These are phyloP conservation scores for Populus davidiana DNA, from an alignment of 345 rosid genomes.

Conservation along the genomic window DNA sequence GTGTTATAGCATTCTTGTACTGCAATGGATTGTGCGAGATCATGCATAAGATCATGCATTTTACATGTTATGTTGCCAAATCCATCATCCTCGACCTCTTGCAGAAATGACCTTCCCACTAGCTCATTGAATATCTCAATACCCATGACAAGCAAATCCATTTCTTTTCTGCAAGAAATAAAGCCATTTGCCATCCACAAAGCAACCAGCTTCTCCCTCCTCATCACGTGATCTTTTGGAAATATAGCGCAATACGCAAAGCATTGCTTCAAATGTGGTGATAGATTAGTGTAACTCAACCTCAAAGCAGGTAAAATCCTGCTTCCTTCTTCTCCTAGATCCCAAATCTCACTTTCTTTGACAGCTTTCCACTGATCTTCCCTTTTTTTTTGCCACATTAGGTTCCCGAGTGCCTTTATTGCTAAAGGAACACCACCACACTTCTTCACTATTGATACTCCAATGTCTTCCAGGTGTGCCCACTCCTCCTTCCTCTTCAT, in stretches of 20 bases:
- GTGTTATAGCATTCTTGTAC: background rate
- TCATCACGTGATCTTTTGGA: background rate
- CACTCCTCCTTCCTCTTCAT: background rate
- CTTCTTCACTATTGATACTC: conserved; percentile 8
- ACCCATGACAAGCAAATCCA: conserved; percentile 10
- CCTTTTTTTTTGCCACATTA: background rate
- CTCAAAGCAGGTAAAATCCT: background rate
- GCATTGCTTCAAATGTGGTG: background rate
- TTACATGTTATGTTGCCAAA: too few relatives aligned
- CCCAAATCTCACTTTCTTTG: conserved; percentile 16
- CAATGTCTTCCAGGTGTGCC: background rate
- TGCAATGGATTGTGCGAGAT: too few relatives aligned
- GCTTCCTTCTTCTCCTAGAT: background rate
- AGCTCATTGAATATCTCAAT: conserved; percentile 17
- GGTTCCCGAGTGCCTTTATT: conserved; percentile 7
- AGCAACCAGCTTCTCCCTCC: background rate
- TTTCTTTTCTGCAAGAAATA: background rate
- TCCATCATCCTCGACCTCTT: background rate
- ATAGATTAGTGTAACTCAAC: conserved; percentile 7
- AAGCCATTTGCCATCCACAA: conserved; percentile 34
- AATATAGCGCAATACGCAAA: conserved; percentile 7
- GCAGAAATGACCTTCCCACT: conserved; percentile 16
- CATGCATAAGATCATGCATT: too few relatives aligned
- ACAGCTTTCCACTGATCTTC: conserved; percentile 11
- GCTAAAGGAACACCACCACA: conserved; percentile 19